phyloP scores from a whole-genome alignment of 164 flowering plant genomes.

The Nelumbo lutea region DNA sequence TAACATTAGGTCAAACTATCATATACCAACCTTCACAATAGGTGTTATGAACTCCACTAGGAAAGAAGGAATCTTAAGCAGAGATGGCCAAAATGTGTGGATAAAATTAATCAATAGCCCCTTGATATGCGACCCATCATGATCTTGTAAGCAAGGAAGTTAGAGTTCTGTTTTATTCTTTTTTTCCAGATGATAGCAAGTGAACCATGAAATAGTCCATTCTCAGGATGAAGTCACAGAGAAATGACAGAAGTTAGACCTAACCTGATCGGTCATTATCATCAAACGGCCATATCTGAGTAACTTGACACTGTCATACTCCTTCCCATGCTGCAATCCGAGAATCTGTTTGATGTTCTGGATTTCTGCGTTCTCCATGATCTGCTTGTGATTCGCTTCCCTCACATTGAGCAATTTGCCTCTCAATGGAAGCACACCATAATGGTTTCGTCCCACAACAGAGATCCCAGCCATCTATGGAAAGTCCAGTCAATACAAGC shows the following conservation, averaged over 20 bases:
- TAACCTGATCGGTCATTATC: conserved; percentile 99
- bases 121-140: conserved; percentile 96
- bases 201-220: background rate
- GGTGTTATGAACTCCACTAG: conserved; percentile 89
- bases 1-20: background rate
- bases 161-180: background rate
- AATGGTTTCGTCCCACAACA: conserved; percentile 66
- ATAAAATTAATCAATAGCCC: conserved; percentile 86
- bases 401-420: conserved; percentile 95
- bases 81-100: conserved; percentile 96
- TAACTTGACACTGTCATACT: conserved; percentile 57
- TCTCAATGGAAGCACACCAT: conserved; percentile 91
- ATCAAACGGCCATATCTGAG: conserved; percentile 93
- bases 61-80: conserved; percentile 77
- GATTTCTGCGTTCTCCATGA: conserved; percentile 77
- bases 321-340: conserved; percentile 75
- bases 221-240: background rate
- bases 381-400: conserved; percentile 79
- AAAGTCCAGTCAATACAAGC: background rate
- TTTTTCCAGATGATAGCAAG: background rate
- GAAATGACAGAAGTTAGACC: background rate
- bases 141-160: conserved; percentile 53
- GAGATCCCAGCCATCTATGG: conserved; percentile 75
- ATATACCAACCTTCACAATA: conserved; percentile 70
- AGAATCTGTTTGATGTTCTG: conserved; percentile 74